Base-by-base conservation (phyloP, 164 flowering plant species). In the Aristolochia californica region DNA sequence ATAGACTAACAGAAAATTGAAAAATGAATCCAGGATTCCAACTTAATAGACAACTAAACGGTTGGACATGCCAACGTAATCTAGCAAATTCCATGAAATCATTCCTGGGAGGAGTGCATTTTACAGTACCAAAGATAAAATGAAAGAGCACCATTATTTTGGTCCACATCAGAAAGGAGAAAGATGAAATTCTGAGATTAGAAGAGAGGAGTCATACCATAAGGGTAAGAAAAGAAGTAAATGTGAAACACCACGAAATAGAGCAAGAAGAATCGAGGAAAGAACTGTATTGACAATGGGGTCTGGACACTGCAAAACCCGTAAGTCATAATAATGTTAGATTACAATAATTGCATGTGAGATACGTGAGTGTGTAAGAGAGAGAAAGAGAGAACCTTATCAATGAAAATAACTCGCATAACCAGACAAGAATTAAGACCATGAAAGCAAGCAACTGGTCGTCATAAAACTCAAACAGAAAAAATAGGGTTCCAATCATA, bases 391-490 rank as follows among this genome's bases (percentile, higher is more conserved):
- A 75, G 65, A 56, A 93, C 99, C 99, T 94, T 77, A 90, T 87
- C 58, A 94, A 76, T 4, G 96, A 90, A 75, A 90, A 94, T 34
- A 94, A 72, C 68, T 94, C 99, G 66, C 97, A 85, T 55, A 94
- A 63, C 99, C 99, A 94, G 49, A 94, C 99, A 28, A 90, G 85
- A 66, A 87, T 81, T 53, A 94, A 55, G 68, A 94, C 97, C 97
- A 90, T 83, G 82, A 94, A 94, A 64, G 99, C 97, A 77, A 94
- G 76, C 43, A 94, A 78, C 71, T 94, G 99, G 72, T 94, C 99
- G 71, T 87, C 97, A 70, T 94, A 94, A 74, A 94, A 94, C 79
- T 90, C 99, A 40, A 90, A 94, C 53, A 94, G 82, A 49, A 94
- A 94, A 76, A 94, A 94, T 15, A 94, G 76, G 61, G 87, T 90